Base-by-base conservation (phyloP, 2,329 filamentous ascomycete species). In the Aspergillus flavus region DNA sequence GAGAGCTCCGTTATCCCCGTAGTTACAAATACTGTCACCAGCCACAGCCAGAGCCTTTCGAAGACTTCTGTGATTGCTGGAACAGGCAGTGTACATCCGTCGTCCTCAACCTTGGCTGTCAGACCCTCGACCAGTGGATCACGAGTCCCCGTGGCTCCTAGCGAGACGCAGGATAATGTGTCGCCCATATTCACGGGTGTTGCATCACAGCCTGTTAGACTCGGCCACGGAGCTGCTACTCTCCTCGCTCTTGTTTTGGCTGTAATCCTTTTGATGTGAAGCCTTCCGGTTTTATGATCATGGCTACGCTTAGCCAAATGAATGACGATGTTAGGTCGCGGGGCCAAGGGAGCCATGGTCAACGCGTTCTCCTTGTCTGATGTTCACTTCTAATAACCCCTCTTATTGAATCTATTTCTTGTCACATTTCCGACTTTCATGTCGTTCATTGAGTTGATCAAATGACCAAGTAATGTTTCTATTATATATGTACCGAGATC, bases 161-260 rank as follows among this genome's bases (percentile, higher is more conserved):
- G 64, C 61, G 56, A 59, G 23, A 71, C 67, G 32, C 61, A 64
- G 10, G 65, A 50, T 12, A 62, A 58, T 23, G 61, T 55, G 36
- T 53, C 65, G n/a, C 69, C 70, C 10, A 41, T 68, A 3, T 71
- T 65, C 50, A 71, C 68, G 2, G 69, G 70, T 19, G 69, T 64
- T 5, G 70, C 67, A 19, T 58, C 66, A 12, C 62, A 60, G 30
- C 30, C 34, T 10, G 56, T 57, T n/a, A 64, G 55, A n/a, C 21
- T 67, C 55, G 48, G 58, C n/a, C 54, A 62, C 28, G 66, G 66
- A 16, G 50, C 52, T 14, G 60, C 61, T 23, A 39, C 46, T n/a
- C 46, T 68, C 16, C 16, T 63, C 11, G 63, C 55, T 3, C 16
- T 67, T 58, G 59, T 62, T 7, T 55, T 70, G n/a, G 60, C 62